Evolutionary conservation across 2,329 filamentous ascomycete genomes (phyloP), one percentile per base, ranked within the genome.

Genomic region (Beauveria brongniartii): DNA sequence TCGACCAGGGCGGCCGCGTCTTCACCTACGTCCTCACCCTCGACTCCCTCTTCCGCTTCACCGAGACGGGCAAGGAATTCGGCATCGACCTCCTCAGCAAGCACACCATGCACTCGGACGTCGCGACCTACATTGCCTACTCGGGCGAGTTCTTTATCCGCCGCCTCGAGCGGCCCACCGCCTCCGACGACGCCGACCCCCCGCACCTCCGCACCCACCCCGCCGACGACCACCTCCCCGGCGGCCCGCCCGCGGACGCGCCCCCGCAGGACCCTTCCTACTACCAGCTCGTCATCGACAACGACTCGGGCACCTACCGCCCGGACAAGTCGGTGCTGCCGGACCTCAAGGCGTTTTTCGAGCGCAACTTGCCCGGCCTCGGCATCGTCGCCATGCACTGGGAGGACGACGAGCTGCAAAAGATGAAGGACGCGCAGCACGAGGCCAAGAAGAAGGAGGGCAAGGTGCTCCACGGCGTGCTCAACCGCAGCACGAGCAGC

Each of bases 71-170:
- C 34, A 94, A 94, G 68, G 92, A 97, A 69, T 97, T 97, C 63
- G 91, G 92, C 57, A 91, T 97, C 68, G 93, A 97, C 74, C 79
- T 97, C 72, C 76, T 97, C 68, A 92, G 88, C 73, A 97, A 97
- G 72, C 93, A 97, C 73, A 96, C 91, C 46, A 96, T 97, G 91
- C 93, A 97, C 76, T 93, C 90, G 65, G 88, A 97, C 72, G 92
- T 96, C 1, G 89, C 87, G 41, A 89, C 90, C 2, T 96, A 96
- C 72, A 91, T 97, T 65, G 93, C 92, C 24, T 97, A 87, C 71
- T 91, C 90, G 1, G 93, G 93, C 47, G 93, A 97, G 70, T 97
- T 97, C 73, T 94, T 97, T 72, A 82, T 97, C 64, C 84, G 91
- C 16, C 83, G 89, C 3, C 79, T 90, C 28, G 73, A 80, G 57